Evolutionary conservation across 768 basidiomycete species (phyloP), one percentile per base, ranked within the genome.

Genomic region (Naematelia aurantialba): DNA sequence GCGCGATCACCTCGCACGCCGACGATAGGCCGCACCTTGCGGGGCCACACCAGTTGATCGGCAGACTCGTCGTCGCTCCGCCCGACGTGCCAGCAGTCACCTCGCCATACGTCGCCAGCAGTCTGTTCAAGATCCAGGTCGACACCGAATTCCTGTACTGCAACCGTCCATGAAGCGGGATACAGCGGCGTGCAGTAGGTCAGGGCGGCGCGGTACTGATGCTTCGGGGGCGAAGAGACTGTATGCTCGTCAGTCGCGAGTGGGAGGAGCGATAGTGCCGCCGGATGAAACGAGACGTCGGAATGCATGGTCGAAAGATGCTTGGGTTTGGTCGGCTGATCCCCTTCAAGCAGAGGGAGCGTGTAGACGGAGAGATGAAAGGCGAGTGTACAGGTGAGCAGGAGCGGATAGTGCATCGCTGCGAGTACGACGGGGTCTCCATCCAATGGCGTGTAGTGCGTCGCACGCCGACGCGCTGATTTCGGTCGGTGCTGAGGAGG

Each of bases 141-240:
- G 46, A 76, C 65, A 4, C 50, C 47, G 42, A 76, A 63, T 52
- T 75, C 72, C 57, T 77, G 76, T 1, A 75, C 70, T 0, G 76
- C 72, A 2, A 75, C 59, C 4, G 74, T 77, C 76, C 76, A 77
- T 22, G 74, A 70, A 2, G 68, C 48, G 1, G 76, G 76, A 44
- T 77, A 77, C 1, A 77, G 53, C 4, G 76, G 74, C 4, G 70
- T 68, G 25, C 70, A 71, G 47, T 75, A 77, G 11, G 74, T 75
- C 52, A 77, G 50, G 39, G 66, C 60, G 0, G 66, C 72, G 10
- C 65, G 65, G 49, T 65, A 74, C 11, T 52, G 31, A 1, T 42
- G 31, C 19, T 30, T n/a, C n/a, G 5, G 54, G 27, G 50, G 25
- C 13, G 44, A 24, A 3, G 45, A n/a, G 22, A 14, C 4, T 2